Evolutionary conservation across 305 asterid species (phyloP).

Genomic region (Withania somnifera): DNA sequence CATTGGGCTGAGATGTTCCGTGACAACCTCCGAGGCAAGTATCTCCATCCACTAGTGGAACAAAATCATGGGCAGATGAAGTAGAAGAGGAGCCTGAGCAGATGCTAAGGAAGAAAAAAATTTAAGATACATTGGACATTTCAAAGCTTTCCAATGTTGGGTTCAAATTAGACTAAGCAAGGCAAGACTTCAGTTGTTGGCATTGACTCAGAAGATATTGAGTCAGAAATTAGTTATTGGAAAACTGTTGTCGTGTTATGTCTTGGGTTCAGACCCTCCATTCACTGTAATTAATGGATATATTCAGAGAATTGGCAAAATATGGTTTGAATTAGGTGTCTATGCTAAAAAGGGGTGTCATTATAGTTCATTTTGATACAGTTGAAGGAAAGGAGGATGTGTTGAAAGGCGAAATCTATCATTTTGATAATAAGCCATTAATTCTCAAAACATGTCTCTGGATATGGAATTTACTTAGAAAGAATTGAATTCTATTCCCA

Average conservation of each 20-base stretch:
- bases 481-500: too few relatives aligned
- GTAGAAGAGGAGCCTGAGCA: neutral
- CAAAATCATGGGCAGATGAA: neutral
- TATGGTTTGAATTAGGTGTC: neutral
- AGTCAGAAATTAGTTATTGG: neutral
- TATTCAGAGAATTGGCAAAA: neutral
- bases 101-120: neutral
- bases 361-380: neutral
- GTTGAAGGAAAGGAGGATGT: too few relatives aligned
- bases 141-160: neutral
- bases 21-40: neutral
- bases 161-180: neutral
- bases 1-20: neutral
- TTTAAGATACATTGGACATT: neutral
- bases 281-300: neutral
- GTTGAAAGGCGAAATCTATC: too few relatives aligned
- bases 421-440: too few relatives aligned
- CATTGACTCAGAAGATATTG: neutral
- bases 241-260: neutral
- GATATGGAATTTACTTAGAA: too few relatives aligned
- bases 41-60: neutral
- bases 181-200: neutral
- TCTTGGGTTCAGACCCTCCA: neutral
- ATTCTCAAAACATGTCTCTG: too few relatives aligned
- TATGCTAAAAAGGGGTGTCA: neutral